These are phyloP conservation scores for Lecanicillium sp. DNA, from an alignment of 2,329 filamentous ascomycete genomes.

Conservation along the genomic window DNA sequence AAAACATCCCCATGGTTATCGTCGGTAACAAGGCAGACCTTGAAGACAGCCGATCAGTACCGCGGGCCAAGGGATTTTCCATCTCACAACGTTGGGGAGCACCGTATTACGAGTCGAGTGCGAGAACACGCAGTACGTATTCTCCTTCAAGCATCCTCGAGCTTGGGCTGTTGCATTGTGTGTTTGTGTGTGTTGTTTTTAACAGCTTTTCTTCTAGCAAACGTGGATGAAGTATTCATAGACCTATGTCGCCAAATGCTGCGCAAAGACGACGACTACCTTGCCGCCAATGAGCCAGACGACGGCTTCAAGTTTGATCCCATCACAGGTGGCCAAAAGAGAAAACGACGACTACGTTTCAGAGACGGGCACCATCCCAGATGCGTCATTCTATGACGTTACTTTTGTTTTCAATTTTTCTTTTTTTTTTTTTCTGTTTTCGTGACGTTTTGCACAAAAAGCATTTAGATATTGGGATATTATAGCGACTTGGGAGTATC, in stretches of 20 bases:
- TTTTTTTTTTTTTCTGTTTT: too few species aligned
- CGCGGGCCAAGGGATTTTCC: constrained; percentile 70
- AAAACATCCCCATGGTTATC: constrained; percentile 77
- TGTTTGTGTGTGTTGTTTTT: too few species aligned
- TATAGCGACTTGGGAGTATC: too few species aligned
- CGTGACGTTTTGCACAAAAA: too few species aligned
- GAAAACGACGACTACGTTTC: constrained; percentile 20
- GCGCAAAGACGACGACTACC: constrained; percentile 53
- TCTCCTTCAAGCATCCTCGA: neutral
- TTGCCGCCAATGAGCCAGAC: constrained; percentile 24
- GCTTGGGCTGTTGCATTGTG: too few species aligned
- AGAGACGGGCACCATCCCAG: constrained; percentile 25
- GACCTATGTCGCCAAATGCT: constrained; percentile 81
- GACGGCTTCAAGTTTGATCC: constrained; percentile 35
- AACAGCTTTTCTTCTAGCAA: constrained; percentile 42
- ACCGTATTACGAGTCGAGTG: constrained; percentile 86
- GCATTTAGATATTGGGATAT: too few species aligned
- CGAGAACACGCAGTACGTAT: constrained; percentile 58
- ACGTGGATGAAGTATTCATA: constrained; percentile 84
- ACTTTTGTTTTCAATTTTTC: too few species aligned
- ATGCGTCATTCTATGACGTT: constrained; percentile 34
- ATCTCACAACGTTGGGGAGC: constrained; percentile 83
- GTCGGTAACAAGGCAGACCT: constrained; percentile 89
- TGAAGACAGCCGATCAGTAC: constrained; percentile 74
- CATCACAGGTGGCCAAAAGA: constrained; percentile 17